A percentile compares a stretch with the other conserved stretches of the same genome.
Conservation (phyloP, 176 grass and related monocot genomes). For the Juncus inflexus region DNA sequence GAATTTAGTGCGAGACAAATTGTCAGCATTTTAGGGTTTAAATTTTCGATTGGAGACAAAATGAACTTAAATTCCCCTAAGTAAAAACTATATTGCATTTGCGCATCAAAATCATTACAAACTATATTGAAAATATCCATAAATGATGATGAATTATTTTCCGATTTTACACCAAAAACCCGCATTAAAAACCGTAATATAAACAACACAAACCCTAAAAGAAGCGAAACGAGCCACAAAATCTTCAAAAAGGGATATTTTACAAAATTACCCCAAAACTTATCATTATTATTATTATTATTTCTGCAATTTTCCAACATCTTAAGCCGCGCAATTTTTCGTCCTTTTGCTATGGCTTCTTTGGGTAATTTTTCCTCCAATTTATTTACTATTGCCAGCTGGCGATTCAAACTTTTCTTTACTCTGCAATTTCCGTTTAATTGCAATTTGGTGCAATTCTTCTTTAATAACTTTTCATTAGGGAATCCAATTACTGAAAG, state of each 20-base stretch:
- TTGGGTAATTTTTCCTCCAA: conserved; percentile 65
- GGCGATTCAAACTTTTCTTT: conserved; percentile 36
- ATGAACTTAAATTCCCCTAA: conserved; percentile 59
- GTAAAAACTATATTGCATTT: conserved; percentile 41
- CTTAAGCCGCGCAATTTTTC: conserved; percentile 51
- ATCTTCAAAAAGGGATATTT: conserved; percentile 38
- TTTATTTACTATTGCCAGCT: conserved; percentile 45
- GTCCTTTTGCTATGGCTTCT: conserved; percentile 64
- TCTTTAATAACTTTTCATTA: conserved; percentile 36
- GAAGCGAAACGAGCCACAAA: conserved; percentile 35
- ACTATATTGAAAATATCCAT: conserved; percentile 34
- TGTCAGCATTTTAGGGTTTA: conserved; percentile 26
- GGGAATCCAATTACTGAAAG: conserved; percentile 60
- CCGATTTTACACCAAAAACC: conserved; percentile 19
- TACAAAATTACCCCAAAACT: conserved; percentile 24
- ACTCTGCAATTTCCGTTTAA: conserved; percentile 40
- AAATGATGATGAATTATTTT: conserved; percentile 13
- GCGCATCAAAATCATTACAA: conserved; percentile 40
- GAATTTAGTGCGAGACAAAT: conserved; percentile 47
- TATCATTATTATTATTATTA: conserved; percentile 11
- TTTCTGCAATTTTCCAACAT: conserved; percentile 14
- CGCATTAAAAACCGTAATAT: conserved; percentile 35
- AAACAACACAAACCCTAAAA: conserved; percentile 43
- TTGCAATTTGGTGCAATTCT: conserved; percentile 33
- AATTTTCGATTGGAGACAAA: conserved; percentile 35